These are phyloP conservation scores for Fusarium staphyleae DNA, from an alignment of 2,329 filamentous ascomycete species.

Conservation along the genomic window DNA sequence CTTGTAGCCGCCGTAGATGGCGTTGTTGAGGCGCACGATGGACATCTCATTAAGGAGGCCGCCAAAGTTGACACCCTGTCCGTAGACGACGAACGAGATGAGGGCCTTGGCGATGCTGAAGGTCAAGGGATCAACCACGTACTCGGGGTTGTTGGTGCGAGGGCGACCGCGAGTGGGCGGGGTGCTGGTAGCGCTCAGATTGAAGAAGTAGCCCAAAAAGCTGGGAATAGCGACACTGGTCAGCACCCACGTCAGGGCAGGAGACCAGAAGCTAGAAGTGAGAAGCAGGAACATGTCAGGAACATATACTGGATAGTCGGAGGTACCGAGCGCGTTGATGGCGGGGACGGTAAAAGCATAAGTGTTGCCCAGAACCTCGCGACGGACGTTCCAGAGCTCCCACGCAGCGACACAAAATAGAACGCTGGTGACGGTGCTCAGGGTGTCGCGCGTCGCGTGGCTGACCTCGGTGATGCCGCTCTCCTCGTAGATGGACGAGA, in stretches of 20 bases:
- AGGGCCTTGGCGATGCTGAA: slow-evolving; percentile 92
- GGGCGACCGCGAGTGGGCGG: slow-evolving; percentile 53
- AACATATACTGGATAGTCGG: slow-evolving; percentile 68
- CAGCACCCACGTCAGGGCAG: slow-evolving; percentile 76
- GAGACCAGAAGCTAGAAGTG: slow-evolving; percentile 82
- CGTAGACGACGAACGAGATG: slow-evolving; percentile 81
- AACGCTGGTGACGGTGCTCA: slow-evolving; percentile 77
- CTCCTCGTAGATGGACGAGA: slow-evolving; percentile 68
- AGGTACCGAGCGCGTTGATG: slow-evolving; percentile 60
- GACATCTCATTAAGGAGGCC: slow-evolving; percentile 67
- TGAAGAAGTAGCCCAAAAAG: slow-evolving; percentile 86
- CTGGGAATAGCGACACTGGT: slow-evolving; percentile 76
- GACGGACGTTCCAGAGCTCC: slow-evolving; percentile 74
- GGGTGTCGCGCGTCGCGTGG: slow-evolving; percentile 69
- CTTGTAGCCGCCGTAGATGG: slow-evolving; percentile 75
- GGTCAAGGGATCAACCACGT: slow-evolving; percentile 80
- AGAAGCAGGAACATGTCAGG: slow-evolving; percentile 84
- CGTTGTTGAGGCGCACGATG: slow-evolving; percentile 68
- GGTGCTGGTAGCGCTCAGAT: slow-evolving; percentile 69
- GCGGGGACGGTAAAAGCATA: slow-evolving; percentile 78
- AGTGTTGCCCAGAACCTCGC: slow-evolving; percentile 72
- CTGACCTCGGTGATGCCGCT: slow-evolving; percentile 72
- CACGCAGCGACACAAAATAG: slow-evolving; percentile 72
- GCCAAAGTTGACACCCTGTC: slow-evolving; percentile 67
- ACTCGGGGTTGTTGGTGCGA: slow-evolving; percentile 53